A percentile compares a stretch with the other conserved stretches of the same genome.
phyloP scores from a whole-genome alignment of 2,329 filamentous ascomycete species.

The Monosporascus sp. region DNA sequence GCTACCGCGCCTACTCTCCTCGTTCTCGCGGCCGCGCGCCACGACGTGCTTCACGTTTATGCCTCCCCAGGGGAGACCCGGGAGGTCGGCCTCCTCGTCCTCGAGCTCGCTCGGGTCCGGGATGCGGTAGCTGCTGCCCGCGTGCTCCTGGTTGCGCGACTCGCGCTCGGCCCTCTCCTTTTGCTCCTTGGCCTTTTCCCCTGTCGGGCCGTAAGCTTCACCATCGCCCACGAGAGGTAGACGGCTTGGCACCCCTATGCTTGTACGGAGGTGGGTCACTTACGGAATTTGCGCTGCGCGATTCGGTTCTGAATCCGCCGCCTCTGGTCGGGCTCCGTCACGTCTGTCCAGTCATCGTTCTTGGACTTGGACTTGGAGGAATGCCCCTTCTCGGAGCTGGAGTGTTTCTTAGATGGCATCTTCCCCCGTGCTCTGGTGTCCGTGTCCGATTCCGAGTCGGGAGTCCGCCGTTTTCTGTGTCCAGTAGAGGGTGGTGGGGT shows the following conservation, averaged over 20 bases:
- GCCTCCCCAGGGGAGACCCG: conserved; percentile 68
- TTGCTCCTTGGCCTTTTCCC: conserved; percentile 64
- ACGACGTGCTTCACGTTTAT: conserved; percentile 55
- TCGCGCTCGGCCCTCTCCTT: conserved; percentile 62
- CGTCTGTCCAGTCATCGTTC: conserved; percentile 62
- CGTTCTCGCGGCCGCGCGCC: conserved; percentile 43
- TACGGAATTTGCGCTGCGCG: conserved; percentile 72
- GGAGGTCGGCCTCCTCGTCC: conserved; percentile 45
- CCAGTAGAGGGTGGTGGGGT: background rate
- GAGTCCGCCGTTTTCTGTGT: background rate
- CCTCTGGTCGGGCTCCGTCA: conserved; percentile 65
- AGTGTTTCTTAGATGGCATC: conserved; percentile 32
- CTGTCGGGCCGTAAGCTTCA: conserved; percentile 32
- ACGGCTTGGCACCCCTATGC: conserved; percentile 4
- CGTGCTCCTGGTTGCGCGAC: conserved; percentile 56
- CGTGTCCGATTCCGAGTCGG: conserved; percentile 3
- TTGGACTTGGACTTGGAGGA: conserved; percentile 32
- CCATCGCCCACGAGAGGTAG: background rate
- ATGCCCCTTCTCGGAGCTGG: conserved; percentile 23
- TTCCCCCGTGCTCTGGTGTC: conserved; percentile 7
- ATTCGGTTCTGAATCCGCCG: conserved; percentile 72
- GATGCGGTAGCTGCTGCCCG: conserved; percentile 58
- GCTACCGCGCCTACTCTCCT: conserved; percentile 37
- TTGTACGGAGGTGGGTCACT: conserved; percentile 21
- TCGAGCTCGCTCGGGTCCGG: conserved; percentile 53